Percentiles rank a stretch among this genome's conserved stretches.
These are phyloP conservation scores for Coemansia asiatica DNA, from an alignment of 192 early-diverging fungal species.

Conservation along the genomic window DNA sequence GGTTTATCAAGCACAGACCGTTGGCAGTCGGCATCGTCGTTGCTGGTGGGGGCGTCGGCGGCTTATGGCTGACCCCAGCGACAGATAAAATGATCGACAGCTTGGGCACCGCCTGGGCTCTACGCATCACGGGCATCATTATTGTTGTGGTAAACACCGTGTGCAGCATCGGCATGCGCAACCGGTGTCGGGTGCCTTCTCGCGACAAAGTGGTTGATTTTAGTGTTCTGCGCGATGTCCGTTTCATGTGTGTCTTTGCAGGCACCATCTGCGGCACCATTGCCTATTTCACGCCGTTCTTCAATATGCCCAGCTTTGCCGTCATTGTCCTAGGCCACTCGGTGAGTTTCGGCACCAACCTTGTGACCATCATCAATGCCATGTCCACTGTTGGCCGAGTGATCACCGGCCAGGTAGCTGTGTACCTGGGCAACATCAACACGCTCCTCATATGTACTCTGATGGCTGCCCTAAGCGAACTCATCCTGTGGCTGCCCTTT, in stretches of 20 bases:
- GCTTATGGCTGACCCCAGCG: slow-evolving; percentile 55
- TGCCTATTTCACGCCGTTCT: slow-evolving; percentile 64
- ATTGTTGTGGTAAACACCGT: slow-evolving; percentile 48
- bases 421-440: slow-evolving; percentile 62
- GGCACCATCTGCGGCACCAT: slow-evolving; percentile 52
- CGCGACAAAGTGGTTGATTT: slow-evolving; percentile 52
- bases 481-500: slow-evolving; percentile 60
- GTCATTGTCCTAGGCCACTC: slow-evolving; percentile 44
- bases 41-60: slow-evolving; percentile 59
- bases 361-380: slow-evolving; percentile 68
- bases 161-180: slow-evolving; percentile 49
- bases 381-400: slow-evolving; percentile 64
- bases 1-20: slow-evolving; percentile 54
- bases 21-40: slow-evolving; percentile 57
- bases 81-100: slow-evolving; percentile 48
- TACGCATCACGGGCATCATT: slow-evolving; percentile 55
- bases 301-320: slow-evolving; percentile 46
- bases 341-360: slow-evolving; percentile 47
- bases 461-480: slow-evolving; percentile 44
- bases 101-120: slow-evolving; percentile 58
- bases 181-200: slow-evolving; percentile 13
- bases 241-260: slow-evolving; percentile 45
- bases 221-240: slow-evolving; percentile 43
- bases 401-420: slow-evolving; percentile 60
- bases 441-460: slow-evolving; percentile 54